Percentiles rank a stretch among this genome's conserved stretches.
phyloP scores from a whole-genome alignment of 2,329 filamentous ascomycete species.

The Nemania diffusa region DNA sequence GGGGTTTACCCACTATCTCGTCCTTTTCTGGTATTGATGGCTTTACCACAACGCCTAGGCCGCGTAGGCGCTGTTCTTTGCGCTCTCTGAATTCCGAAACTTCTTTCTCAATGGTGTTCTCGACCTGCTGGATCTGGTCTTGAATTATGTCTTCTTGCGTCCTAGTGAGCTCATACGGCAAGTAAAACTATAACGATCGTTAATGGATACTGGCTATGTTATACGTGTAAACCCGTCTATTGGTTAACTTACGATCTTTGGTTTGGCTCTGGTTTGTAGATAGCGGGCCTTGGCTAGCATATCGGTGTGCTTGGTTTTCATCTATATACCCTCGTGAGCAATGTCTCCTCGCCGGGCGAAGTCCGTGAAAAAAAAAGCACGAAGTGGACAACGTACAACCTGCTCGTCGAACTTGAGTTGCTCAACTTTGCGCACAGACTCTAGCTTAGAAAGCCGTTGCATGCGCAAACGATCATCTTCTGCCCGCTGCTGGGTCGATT shows the following conservation, averaged over 20 bases:
- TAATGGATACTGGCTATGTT: not conserved
- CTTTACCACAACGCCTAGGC: slow-evolving; percentile 49
- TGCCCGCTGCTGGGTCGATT: slow-evolving; percentile 75
- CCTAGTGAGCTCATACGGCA: slow-evolving; percentile 78
- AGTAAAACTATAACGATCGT: slow-evolving; percentile 73
- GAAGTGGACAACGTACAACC: slow-evolving; percentile 66
- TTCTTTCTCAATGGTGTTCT: slow-evolving; percentile 73
- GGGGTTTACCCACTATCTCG: slow-evolving; percentile 58
- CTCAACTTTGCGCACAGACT: slow-evolving; percentile 70
- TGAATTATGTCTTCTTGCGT: slow-evolving; percentile 78
- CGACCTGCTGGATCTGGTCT: slow-evolving; percentile 73
- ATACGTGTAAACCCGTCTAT: not conserved
- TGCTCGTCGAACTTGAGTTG: slow-evolving; percentile 80
- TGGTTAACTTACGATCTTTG: slow-evolving; percentile 71
- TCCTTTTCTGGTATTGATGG: slow-evolving; percentile 48
- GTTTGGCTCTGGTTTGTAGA: slow-evolving; percentile 76
- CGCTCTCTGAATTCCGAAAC: slow-evolving; percentile 67
- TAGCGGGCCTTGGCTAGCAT: slow-evolving; percentile 77
- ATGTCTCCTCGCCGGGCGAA: slow-evolving; percentile 30
- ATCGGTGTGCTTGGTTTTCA: slow-evolving; percentile 78
- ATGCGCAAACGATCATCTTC: slow-evolving; percentile 75
- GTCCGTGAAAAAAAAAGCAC: not conserved
- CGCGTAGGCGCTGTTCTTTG: slow-evolving; percentile 56
- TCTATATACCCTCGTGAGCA: slow-evolving; percentile 59
- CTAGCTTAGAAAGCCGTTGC: slow-evolving; percentile 72